Conservation (phyloP, 164 flowering plant species). For the Paratinospora sagittata region DNA sequence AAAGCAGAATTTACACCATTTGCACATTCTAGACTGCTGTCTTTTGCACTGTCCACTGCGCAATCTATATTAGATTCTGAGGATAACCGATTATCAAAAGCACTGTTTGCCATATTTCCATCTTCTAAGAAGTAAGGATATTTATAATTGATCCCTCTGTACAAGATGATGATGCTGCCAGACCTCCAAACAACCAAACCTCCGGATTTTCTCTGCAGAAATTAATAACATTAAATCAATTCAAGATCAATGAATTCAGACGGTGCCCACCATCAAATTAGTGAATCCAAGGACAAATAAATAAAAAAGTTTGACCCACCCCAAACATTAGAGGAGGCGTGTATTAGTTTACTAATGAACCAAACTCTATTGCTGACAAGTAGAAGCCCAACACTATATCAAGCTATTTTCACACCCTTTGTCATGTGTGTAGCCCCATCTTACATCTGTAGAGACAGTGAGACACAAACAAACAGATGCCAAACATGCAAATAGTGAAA, state of each 20-base stretch:
- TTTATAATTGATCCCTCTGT: slow-evolving; percentile 71
- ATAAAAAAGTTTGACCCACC: not conserved
- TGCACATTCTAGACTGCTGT: slow-evolving; percentile 14
- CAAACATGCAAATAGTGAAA: no score
- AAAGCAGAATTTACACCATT: slow-evolving; percentile 23
- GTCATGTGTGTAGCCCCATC: no score
- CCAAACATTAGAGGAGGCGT: not conserved
- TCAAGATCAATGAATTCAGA: slow-evolving; percentile 3
- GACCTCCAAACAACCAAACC: slow-evolving; percentile 94
- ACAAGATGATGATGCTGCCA: slow-evolving; percentile 76
- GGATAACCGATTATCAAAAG: slow-evolving; percentile 15
- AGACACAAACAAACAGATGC: no score
- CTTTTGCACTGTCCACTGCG: slow-evolving; percentile 17
- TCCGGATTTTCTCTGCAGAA: slow-evolving; percentile 79
- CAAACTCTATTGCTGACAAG: no score
- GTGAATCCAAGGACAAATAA: not conserved
- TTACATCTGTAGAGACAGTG: no score
- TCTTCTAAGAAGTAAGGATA: slow-evolving; percentile 74
- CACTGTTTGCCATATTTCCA: slow-evolving; percentile 17
- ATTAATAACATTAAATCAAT: slow-evolving; percentile 15
- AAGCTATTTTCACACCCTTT: no score
- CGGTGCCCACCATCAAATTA: not conserved
- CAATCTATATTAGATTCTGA: slow-evolving; percentile 12
- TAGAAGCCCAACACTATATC: no score
- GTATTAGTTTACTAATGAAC: no score